Evolutionary conservation across 225 moss, liverwort and hornwort species (phyloP).

Genomic region (Sphagnum contortum): DNA sequence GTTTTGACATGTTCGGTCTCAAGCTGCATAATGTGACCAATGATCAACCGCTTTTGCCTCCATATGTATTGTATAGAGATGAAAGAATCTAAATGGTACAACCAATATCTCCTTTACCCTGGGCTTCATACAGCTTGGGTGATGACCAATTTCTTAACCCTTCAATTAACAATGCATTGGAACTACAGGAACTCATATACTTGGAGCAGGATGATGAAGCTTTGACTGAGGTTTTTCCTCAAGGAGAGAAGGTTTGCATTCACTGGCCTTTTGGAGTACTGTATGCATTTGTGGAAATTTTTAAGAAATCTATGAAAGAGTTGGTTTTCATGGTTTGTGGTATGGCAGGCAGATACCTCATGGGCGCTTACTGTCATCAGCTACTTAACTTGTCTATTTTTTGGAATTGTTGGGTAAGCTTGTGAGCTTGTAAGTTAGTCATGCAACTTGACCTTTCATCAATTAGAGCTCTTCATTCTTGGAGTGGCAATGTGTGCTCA

Average conservation of each 20-base stretch:
- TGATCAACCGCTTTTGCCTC: too few species aligned
- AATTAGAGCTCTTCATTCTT: background rate
- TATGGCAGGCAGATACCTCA: constrained; percentile 65
- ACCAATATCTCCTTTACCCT: background rate
- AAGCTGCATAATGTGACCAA: too few species aligned
- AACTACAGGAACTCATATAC: constrained; percentile 63
- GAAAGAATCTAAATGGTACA: too few species aligned
- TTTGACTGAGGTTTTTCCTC: constrained; percentile 81
- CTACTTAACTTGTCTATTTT: constrained; percentile 69
- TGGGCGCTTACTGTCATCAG: constrained; percentile 91
- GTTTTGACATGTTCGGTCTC: too few species aligned
- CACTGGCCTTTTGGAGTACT: too few species aligned
- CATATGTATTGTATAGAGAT: too few species aligned
- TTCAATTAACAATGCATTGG: too few species aligned
- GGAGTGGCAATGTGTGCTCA: too few species aligned
- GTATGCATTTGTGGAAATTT: too few species aligned
- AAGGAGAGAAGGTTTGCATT: constrained; percentile 77
- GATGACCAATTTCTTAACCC: too few species aligned
- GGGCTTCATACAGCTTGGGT: too few species aligned
- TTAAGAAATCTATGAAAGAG: too few species aligned
- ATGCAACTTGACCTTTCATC: background rate
- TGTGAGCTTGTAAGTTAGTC: background rate
- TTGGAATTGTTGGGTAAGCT: constrained; percentile 79
- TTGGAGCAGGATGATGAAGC: constrained; percentile 93
- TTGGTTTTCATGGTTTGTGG: background rate